A percentile compares a stretch with the other conserved stretches of the same genome.
Evolutionary conservation across 352 stramenopile genomes (phyloP).

Genomic region (Phytophthora aleatoria): DNA sequence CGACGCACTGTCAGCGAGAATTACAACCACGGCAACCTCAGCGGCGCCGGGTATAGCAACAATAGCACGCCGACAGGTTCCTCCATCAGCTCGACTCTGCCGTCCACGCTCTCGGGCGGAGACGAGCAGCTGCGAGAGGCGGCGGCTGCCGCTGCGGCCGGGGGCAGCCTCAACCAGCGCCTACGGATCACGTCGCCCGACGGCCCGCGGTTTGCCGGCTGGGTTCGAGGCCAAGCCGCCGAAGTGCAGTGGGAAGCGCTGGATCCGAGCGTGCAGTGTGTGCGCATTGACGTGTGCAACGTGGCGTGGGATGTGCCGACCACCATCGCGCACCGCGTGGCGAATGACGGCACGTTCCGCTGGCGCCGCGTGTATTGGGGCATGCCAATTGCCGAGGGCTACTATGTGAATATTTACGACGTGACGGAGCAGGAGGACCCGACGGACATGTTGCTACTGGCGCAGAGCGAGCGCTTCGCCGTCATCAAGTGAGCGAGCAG

Average conservation of each 20-base stretch:
- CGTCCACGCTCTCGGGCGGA: slow-evolving; percentile 19
- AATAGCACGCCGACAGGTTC: slow-evolving; percentile 31
- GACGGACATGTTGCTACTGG: slow-evolving; percentile 53
- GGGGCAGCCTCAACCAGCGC: slow-evolving; percentile 38
- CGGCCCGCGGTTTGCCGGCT: slow-evolving; percentile 56
- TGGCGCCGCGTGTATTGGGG: slow-evolving; percentile 87
- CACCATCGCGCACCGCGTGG: slow-evolving; percentile 68
- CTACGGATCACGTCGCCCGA: slow-evolving; percentile 62
- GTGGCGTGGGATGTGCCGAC: slow-evolving; percentile 80
- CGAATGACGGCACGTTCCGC: slow-evolving; percentile 71
- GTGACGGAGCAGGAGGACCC: slow-evolving; percentile 59
- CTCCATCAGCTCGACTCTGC: slow-evolving; percentile 28
- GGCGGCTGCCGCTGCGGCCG: slow-evolving; percentile 13
- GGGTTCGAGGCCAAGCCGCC: slow-evolving; percentile 78
- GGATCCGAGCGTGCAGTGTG: slow-evolving; percentile 66
- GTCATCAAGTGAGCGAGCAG: slow-evolving; percentile 49
- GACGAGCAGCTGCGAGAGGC: slow-evolving; percentile 45
- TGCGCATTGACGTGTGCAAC: slow-evolving; percentile 90
- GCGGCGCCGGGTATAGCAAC: slow-evolving; percentile 20
- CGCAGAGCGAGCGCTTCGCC: slow-evolving; percentile 73
- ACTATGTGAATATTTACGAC: slow-evolving; percentile 91
- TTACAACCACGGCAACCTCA: slow-evolving; percentile 28
- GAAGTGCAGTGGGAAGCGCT: slow-evolving; percentile 82
- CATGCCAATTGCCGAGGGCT: slow-evolving; percentile 84
- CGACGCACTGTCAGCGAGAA: slow-evolving; percentile 45